Evolutionary conservation across 2,329 filamentous ascomycete species (phyloP), one percentile per base, ranked within the genome.

Genomic region (Ilyonectria destructans): DNA sequence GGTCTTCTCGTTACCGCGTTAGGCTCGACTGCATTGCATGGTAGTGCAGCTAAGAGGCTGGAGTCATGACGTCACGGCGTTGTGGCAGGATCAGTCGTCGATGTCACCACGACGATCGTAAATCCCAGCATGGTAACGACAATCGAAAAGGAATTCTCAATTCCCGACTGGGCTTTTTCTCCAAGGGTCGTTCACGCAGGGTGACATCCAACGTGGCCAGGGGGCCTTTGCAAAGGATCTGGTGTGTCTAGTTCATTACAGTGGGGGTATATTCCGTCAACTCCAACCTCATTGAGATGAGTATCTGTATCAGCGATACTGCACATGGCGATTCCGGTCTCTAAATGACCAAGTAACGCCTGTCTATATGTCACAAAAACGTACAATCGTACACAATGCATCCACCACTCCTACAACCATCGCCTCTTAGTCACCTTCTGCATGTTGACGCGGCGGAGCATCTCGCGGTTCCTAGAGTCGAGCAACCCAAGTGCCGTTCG

Each of bases 391-490:
- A 62, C 58, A 13, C 23, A 37, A 31, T 54, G 31, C 56, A 26
- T 46, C 52, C 52, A 40, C 15, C 35, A 31, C 19, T 51, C 43
- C 51, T 67, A 35, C 51, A 21, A 74, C 76, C 76, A 81, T 72
- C 79, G 78, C 68, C 74, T 79, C 72, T 79, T 82, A 71, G 80
- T 82, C 40, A 72, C 78, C 80, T 87, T 87, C 74, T 85, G 83
- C 81, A 83, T 80, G 73, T 87, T 85, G 63, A 88, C 82, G 58
- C 86, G 80, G 52, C 87, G 81, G 68, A 89, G 74, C 80, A 86
- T 84, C 79, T 89, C 87, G 17, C 87, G 82, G 77, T 87, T 88
- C 63, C 85, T 82, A 23, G 86, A 83, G 69, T 89, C 87, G 10
- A 89, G 78, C 17, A 89, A 78, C 10, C 84, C 84, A 26, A 86